A percentile compares a stretch with the other conserved stretches of the same genome.
Evolutionary conservation across 1,284 basidiomycete species (phyloP).

Genomic region (Stereum hirsutum): DNA sequence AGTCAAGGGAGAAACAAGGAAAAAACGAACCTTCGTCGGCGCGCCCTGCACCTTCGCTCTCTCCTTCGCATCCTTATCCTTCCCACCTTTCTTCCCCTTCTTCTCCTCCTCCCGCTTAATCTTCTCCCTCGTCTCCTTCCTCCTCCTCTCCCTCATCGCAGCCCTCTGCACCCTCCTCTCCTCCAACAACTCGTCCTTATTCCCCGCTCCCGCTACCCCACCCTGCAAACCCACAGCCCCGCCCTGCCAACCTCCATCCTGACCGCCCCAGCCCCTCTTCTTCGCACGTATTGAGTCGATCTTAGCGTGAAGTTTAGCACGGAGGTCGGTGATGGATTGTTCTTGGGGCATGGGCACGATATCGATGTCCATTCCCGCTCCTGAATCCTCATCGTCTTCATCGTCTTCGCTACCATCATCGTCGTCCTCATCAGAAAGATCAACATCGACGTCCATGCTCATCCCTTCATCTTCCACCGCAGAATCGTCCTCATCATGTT

Average conservation of each 20-base stretch:
- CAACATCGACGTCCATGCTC: slow-evolving; percentile 20
- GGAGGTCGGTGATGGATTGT: slow-evolving; percentile 62
- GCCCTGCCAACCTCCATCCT: no score
- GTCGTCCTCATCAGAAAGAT: slow-evolving; percentile 18
- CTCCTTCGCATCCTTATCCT: slow-evolving; percentile 38
- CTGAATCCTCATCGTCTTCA: slow-evolving; percentile 14
- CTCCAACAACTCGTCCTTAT: slow-evolving; percentile 74
- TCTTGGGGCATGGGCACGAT: slow-evolving; percentile 62
- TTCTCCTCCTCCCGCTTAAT: slow-evolving; percentile 49
- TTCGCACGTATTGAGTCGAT: slow-evolving; percentile 60
- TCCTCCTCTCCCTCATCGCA: slow-evolving; percentile 71
- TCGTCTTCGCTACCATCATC: slow-evolving; percentile 17
- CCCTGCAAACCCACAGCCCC: no score
- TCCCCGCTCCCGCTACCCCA: slow-evolving; percentile 29
- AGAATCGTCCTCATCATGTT: slow-evolving; percentile 18
- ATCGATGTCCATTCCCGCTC: no score
- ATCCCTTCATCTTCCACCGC: slow-evolving; percentile 26
- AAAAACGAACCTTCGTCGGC: slow-evolving; percentile 39
- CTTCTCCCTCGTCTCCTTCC: slow-evolving; percentile 81
- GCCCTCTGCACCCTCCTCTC: slow-evolving; percentile 70
- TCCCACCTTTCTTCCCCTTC: slow-evolving; percentile 36
- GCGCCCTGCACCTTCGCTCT: slow-evolving; percentile 36
- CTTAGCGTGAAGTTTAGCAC: slow-evolving; percentile 70
- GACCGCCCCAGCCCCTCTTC: slow-evolving; percentile 13
- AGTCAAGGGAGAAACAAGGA: not conserved